Conservation (phyloP, 2,329 filamentous ascomycete genomes). For the Gaeumannomyces tritici region DNA sequence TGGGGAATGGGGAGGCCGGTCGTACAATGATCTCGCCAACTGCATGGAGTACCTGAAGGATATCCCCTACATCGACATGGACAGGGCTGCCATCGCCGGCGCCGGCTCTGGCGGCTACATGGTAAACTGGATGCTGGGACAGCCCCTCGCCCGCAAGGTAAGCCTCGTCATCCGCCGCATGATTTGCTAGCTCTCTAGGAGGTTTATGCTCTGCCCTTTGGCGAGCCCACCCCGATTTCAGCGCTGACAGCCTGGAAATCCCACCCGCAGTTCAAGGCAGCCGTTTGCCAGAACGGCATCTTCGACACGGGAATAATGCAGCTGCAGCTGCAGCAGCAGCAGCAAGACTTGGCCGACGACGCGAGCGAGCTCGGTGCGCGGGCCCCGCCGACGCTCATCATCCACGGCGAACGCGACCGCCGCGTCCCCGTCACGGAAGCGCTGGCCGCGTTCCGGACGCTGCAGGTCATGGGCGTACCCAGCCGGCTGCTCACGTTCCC, state of each 20-base stretch:
- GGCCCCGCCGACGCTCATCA: slow-evolving; percentile 57
- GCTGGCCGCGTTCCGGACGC: slow-evolving; percentile 60
- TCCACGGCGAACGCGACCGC: slow-evolving; percentile 64
- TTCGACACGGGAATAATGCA: slow-evolving; percentile 22
- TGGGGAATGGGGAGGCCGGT: slow-evolving; percentile 40
- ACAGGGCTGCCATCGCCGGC: slow-evolving; percentile 41
- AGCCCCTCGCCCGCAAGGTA: slow-evolving; percentile 37
- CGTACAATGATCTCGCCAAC: slow-evolving; percentile 45
- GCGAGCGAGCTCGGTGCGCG: slow-evolving; percentile 27
- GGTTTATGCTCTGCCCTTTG: neutral
- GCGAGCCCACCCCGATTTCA: too few relatives aligned
- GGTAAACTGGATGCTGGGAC: slow-evolving; percentile 49
- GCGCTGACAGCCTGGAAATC: neutral
- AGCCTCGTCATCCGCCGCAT: slow-evolving; percentile 2
- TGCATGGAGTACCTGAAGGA: slow-evolving; percentile 39
- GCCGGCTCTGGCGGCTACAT: slow-evolving; percentile 50
- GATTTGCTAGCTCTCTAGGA: neutral
- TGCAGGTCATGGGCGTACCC: slow-evolving; percentile 58
- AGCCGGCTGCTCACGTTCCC: slow-evolving; percentile 64
- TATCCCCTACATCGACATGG: slow-evolving; percentile 42
- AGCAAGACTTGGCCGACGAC: slow-evolving; percentile 7
- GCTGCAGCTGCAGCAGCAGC: slow-evolving; percentile 10
- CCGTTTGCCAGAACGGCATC: slow-evolving; percentile 43
- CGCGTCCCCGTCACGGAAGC: slow-evolving; percentile 40
- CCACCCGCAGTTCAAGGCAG: slow-evolving; percentile 35